Percentiles rank a stretch among this genome's conserved stretches.
phyloP scores from a whole-genome alignment of 352 stramenopile species.

The Phytophthora meadii region DNA sequence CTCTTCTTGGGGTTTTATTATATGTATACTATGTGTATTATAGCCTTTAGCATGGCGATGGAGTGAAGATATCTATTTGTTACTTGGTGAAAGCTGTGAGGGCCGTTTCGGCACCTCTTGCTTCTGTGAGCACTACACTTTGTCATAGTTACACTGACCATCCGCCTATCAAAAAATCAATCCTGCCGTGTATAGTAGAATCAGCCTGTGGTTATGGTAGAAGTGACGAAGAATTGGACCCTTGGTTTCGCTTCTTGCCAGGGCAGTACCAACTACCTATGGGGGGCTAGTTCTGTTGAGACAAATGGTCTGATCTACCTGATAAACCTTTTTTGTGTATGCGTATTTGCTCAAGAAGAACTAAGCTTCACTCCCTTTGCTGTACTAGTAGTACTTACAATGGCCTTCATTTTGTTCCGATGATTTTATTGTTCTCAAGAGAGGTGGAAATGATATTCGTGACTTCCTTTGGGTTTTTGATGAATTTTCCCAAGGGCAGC shows the following conservation, averaged over 20 bases:
- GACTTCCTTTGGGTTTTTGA: too few species aligned
- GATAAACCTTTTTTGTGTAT: neutral
- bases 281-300: conserved; percentile 41
- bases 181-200: neutral
- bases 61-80: conserved; percentile 60
- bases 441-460: neutral
- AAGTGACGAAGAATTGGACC: conserved; percentile 14
- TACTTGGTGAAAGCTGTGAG: conserved; percentile 53
- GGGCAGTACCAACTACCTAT: conserved; percentile 36
- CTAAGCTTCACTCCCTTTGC: too few species aligned
- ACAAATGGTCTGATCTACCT: neutral
- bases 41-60: conserved; percentile 35
- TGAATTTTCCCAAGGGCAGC: too few species aligned
- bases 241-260: neutral
- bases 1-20: neutral
- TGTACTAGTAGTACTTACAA: too few species aligned
- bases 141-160: conserved; percentile 85
- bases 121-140: conserved; percentile 67
- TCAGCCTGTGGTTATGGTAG: neutral
- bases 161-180: conserved; percentile 26
- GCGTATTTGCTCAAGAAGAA: too few species aligned
- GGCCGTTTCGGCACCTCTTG: conserved; percentile 53
- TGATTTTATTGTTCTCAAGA: too few species aligned
- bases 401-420: too few species aligned
- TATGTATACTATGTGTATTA: neutral